phyloP scores from a whole-genome alignment of 2,329 filamentous ascomycete genomes.

The Geosmithia morbida region DNA sequence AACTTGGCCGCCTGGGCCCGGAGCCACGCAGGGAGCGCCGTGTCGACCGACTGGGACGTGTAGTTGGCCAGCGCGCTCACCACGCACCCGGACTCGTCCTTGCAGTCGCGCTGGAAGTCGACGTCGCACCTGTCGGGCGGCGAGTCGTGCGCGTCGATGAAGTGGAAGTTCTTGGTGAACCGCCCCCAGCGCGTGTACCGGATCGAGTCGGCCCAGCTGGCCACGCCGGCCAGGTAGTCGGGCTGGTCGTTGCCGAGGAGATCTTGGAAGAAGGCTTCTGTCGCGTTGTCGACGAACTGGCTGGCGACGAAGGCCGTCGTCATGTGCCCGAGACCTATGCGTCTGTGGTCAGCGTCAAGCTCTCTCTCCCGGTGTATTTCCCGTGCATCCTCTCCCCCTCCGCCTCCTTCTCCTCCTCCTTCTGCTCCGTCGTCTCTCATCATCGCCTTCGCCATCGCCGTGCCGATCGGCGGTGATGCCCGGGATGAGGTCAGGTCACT shows the following conservation, averaged over 20 bases:
- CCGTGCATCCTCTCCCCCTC: no score
- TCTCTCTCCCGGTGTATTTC: no score
- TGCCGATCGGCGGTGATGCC: slow-evolving; percentile 3
- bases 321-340: slow-evolving; percentile 46
- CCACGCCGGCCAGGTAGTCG: slow-evolving; percentile 47
- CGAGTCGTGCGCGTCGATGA: slow-evolving; percentile 52
- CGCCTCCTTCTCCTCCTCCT: no score
- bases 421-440: no score
- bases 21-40: slow-evolving; percentile 25
- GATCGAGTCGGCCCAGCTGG: slow-evolving; percentile 54
- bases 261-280: slow-evolving; percentile 39
- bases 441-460: no score
- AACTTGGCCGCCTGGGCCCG: slow-evolving; percentile 50
- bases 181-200: slow-evolving; percentile 49
- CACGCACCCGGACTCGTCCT: slow-evolving; percentile 38
- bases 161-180: slow-evolving; percentile 51
- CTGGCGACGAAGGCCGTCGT: slow-evolving; percentile 49
- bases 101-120: slow-evolving; percentile 46
- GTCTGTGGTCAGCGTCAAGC: no score
- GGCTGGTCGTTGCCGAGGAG: slow-evolving; percentile 36
- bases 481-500: slow-evolving; percentile 3
- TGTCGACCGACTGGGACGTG: slow-evolving; percentile 37
- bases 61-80: slow-evolving; percentile 47
- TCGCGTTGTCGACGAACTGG: slow-evolving; percentile 42
- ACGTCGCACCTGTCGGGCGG: slow-evolving; percentile 44